Base-by-base conservation (phyloP, 148 eudicot species). In the Polygonum aviculare region DNA sequence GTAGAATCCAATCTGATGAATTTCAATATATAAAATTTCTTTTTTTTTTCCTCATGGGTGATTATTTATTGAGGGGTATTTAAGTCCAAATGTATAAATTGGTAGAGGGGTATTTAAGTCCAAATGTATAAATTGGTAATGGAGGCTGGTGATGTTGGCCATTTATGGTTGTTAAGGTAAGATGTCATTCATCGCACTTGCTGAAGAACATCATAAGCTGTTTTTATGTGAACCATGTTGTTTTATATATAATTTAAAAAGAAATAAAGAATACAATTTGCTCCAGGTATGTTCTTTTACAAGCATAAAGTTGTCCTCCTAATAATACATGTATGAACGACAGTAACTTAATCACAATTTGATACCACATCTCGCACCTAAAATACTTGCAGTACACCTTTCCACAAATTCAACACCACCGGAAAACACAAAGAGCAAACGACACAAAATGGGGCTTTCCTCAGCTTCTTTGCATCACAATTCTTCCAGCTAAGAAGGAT, bases 241-340 rank as follows among this genome's bases (percentile, higher is more conserved):
- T 57, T 54, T 62, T 1, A 62, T 62, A 60, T 62, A 26, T 62
- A 62, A 62, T 33, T 62, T 31, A 38, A 36, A 33, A 67, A 38
- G 19, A 16, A 67, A 16, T 15, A 67, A 67, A 16, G 45, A 67
- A 35, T 67, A 67, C 72, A 67, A 67, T 67, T 67, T 38, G 21
- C 44, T 15, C n/a, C 72, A 67, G 21, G 72, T 67, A 35, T 36
- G 45, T 38, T 35, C 44, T 67, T 67, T 38, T 21, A 36, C 44
- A 67, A 36, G 11, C 41, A 67, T 67, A 67, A 67, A 67, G 33
- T 63, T 12, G 33, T 63, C 69, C 72, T 67, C 72, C 72, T 63
- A 63, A 12, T 26, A 26, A 26, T 63, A 63, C 40, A 63, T 26
- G 39, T 63, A 63, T 63, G 22, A 21, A 55, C 21, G 69, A 33